Evolutionary conservation across 306 rosid genomes (phyloP), one percentile per base, ranked within the genome.

Genomic region (Adenanthera pavonina): DNA sequence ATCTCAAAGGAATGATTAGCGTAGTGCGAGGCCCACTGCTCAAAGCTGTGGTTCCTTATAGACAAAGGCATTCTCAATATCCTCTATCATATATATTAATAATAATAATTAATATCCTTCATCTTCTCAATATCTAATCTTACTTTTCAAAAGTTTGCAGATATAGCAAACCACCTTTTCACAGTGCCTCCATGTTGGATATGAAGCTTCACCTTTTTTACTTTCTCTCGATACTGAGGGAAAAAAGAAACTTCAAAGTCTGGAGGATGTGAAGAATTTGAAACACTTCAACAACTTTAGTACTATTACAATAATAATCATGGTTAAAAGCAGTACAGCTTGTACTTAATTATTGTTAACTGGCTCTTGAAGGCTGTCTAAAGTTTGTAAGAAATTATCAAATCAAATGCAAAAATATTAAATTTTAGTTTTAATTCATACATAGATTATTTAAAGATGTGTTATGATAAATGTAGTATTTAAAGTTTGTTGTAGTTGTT

Each of bases 21-120:
- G 84, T 38, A 51, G 84, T 74, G 72, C 8, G 48, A 7, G 71
- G 13, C 73, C 73, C 77, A 81, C 84, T 62, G 5, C 86, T 79
- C 87, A 87, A 86, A 86, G 79, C 87, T 60, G 86, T 81, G 83
- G 89, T 91, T 89, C 92, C 95, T 88, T 91, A 20, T 62, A 78
- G 90, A 89, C 94, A 83, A 92, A 92, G 95, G 87, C 89, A 87
- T 81, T 84, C 86, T 78, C 80, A 17, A 4, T 54, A 17, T 2
- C 54, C 16, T 14, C 17, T 5, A 41, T 41, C 30, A 25, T 25
- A 25, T 25, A 25, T 25, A 25, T 0, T 25, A 25, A 25, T 25
- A 25, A 25, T 25, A 25, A 25, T 25, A 25, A 41, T 56, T 19
- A 30, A 5, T 33, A 60, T 60, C 40, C 16, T 60, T 60, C 67